A percentile compares a stretch with the other conserved stretches of the same genome.
phyloP scores from a whole-genome alignment of 306 rosid genomes.

The Quillaja saponaria region DNA sequence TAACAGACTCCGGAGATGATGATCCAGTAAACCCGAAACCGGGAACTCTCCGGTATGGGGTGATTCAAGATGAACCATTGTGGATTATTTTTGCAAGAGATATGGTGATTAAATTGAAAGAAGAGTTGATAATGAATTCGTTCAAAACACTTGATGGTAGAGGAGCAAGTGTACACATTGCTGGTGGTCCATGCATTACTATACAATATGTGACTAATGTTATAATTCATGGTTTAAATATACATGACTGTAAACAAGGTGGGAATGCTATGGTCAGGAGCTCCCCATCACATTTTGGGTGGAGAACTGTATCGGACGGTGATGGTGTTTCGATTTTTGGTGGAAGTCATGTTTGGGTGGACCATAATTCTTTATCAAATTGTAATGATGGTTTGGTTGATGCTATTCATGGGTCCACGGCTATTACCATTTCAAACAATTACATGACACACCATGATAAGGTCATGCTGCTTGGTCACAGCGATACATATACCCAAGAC shows the following conservation, averaged over 20 bases:
- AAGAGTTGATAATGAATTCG: constrained; percentile 91
- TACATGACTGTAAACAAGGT: constrained; percentile 88
- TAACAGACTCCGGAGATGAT: constrained; percentile 70
- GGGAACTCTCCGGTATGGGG: constrained; percentile 84
- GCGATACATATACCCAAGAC: constrained; percentile 80
- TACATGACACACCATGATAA: constrained; percentile 97
- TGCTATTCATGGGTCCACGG: constrained; percentile 84
- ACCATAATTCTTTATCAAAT: constrained; percentile 83
- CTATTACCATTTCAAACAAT: constrained; percentile 88
- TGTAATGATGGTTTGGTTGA: constrained; percentile 81
- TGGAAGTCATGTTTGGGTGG: constrained; percentile 93
- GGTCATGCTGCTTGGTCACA: constrained; percentile 91
- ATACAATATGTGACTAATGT: constrained; percentile 82
- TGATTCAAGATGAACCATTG: constrained; percentile 84
- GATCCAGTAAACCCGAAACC: constrained; percentile 73
- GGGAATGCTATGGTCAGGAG: constrained; percentile 84
- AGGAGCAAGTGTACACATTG: constrained; percentile 90
- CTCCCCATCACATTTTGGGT: constrained; percentile 85
- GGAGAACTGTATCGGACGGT: constrained; percentile 89
- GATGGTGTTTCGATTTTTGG: constrained; percentile 97
- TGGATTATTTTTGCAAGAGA: constrained; percentile 92
- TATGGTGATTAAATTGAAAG: constrained; percentile 82
- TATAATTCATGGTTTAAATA: constrained; percentile 72
- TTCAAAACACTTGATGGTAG: constrained; percentile 92
- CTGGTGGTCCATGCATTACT: constrained; percentile 97